These are phyloP conservation scores for Closterium sp. DNA, from an alignment of 139 green algal species.

Conservation along the genomic window DNA sequence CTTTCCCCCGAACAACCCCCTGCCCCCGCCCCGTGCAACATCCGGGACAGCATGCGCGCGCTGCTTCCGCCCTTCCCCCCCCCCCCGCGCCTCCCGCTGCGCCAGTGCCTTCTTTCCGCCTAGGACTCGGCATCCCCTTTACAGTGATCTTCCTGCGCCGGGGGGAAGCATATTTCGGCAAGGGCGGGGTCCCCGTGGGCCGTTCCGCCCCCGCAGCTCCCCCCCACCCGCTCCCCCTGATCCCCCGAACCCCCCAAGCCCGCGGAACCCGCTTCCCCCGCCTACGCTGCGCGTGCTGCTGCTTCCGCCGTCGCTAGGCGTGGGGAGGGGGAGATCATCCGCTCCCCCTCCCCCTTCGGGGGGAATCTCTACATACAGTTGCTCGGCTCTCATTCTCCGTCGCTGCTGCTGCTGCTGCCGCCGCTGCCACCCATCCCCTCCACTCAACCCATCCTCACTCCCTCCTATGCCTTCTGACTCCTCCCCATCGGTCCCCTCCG, in stretches of 20 bases:
- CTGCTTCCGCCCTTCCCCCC: not conserved
- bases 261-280: not conserved
- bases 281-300: not conserved
- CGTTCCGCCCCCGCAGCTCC: not conserved
- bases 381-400: not conserved
- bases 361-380: not conserved
- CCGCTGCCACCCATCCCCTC: not conserved
- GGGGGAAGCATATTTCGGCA: not conserved
- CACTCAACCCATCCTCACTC: not conserved
- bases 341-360: not conserved
- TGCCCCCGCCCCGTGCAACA: constrained; percentile 1
- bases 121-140: not conserved
- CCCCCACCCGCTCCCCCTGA: not conserved
- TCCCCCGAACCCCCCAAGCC: not conserved
- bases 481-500: not conserved
- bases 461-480: not conserved
- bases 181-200: not conserved
- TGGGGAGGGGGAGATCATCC: not conserved
- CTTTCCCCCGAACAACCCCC: not conserved
- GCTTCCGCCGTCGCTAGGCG: not conserved
- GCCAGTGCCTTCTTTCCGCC: not conserved
- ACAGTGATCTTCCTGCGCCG: not conserved
- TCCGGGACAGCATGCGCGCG: not conserved
- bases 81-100: not conserved
- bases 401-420: not conserved